Percentiles rank a stretch among this genome's conserved stretches.
phyloP scores from a whole-genome alignment of 371 early-diverging fungal genomes.

The Mortierella sp. region DNA sequence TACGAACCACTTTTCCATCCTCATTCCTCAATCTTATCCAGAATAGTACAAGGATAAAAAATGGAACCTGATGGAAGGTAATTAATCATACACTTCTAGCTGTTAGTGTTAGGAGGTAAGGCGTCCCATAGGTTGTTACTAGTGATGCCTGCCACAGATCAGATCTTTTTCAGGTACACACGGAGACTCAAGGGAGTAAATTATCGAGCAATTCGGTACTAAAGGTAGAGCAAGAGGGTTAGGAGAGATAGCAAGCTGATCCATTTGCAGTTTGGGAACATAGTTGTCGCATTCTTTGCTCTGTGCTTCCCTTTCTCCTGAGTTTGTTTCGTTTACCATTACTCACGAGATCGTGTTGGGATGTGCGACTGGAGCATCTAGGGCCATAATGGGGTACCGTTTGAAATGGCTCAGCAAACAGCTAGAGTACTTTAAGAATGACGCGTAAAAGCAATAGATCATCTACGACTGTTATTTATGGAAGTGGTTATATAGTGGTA shows the following conservation, averaged over 20 bases:
- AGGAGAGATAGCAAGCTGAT: no score
- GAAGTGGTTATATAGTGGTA: background rate
- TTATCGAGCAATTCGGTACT: no score
- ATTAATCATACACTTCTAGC: background rate
- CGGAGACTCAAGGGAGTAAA: background rate
- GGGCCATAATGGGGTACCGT: background rate
- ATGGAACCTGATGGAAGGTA: conserved; percentile 2
- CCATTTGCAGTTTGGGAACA: no score
- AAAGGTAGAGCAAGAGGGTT: no score
- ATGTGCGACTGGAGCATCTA: background rate
- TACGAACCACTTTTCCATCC: no score
- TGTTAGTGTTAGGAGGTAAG: background rate
- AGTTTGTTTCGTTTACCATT: background rate
- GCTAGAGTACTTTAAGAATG: background rate
- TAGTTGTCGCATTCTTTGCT: no score
- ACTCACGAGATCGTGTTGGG: background rate
- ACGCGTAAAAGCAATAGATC: background rate
- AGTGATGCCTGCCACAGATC: no score
- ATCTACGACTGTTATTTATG: background rate
- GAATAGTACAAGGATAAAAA: no score
- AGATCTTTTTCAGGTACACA: background rate
- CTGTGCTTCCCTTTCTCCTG: no score
- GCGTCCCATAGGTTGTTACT: background rate
- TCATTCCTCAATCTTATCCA: no score
- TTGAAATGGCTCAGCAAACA: background rate